phyloP scores from a whole-genome alignment of 805 yeast species.

The Ogataea degrootiae region DNA sequence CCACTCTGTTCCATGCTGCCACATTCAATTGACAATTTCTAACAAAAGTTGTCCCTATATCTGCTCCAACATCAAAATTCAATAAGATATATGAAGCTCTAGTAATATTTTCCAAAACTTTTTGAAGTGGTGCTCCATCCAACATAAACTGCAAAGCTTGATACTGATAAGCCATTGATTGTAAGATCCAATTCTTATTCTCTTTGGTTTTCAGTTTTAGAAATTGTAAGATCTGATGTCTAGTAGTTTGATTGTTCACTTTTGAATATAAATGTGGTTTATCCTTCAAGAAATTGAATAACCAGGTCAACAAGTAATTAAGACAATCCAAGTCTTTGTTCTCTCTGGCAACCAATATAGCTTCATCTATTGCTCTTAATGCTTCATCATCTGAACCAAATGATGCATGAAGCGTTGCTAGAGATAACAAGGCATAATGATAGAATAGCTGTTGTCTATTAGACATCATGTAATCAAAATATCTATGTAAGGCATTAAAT shows the following conservation, averaged over 20 bases:
- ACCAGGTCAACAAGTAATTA: slow-evolving; percentile 69
- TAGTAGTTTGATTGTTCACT: slow-evolving; percentile 37
- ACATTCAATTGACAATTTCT: slow-evolving; percentile 42
- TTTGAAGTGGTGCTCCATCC: slow-evolving; percentile 43
- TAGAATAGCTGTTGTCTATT: slow-evolving; percentile 58
- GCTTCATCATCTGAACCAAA: slow-evolving; percentile 69
- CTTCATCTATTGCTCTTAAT: slow-evolving; percentile 75
- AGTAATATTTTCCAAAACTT: slow-evolving; percentile 49
- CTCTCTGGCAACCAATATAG: slow-evolving; percentile 83
- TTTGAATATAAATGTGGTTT: slow-evolving; percentile 51
- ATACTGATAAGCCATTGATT: slow-evolving; percentile 60
- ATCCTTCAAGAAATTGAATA: slow-evolving; percentile 62
- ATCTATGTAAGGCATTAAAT: slow-evolving; percentile 51
- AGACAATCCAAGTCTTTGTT: slow-evolving; percentile 70
- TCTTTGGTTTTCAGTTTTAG: slow-evolving; percentile 49
- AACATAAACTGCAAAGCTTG: slow-evolving; percentile 54
- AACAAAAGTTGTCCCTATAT: slow-evolving; percentile 34
- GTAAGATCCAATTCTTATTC: slow-evolving; percentile 40
- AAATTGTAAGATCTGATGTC: slow-evolving; percentile 63
- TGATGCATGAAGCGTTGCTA: slow-evolving; percentile 67
- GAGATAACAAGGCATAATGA: slow-evolving; percentile 69
- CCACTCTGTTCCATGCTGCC: slow-evolving; percentile 49
- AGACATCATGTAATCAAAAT: slow-evolving; percentile 74
- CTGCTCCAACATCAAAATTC: slow-evolving; percentile 36
- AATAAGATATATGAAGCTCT: slow-evolving; percentile 54